Base-by-base conservation (phyloP, 805 yeast species). In the Nakazawaea ishiwadae region DNA sequence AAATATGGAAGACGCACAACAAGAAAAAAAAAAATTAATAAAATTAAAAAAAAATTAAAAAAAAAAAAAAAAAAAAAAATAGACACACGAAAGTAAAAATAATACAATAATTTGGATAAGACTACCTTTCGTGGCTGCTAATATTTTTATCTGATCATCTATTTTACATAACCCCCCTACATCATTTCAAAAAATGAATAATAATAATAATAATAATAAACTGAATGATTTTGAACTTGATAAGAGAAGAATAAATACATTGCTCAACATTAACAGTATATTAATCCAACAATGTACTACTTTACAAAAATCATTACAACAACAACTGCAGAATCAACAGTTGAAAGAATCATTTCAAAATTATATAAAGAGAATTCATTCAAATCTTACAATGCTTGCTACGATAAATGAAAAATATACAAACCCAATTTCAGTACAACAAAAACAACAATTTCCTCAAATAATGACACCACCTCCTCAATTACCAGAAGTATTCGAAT, bases 401-500 rank as follows among this genome's bases (percentile, higher is more conserved):
- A 58, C 66, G 4, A 60, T 63, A 18, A 63, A 62, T 39, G 68
- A 64, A 27, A 55, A 56, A 30, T 63, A 62, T 35, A 49, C 65
- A 10, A 38, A 40, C 18, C 45, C 46, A 24, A 47, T 57, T 21
- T 57, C 54, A 28, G 47, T 40, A 11, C 51, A 54, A 5, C 56
- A 54, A 36, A 58, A 56, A 35, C 56, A 53, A 42, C 39, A 29
- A 12, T 68, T 68, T 42, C 83, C 83, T 2, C 66, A 70, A 23
- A 71, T 76, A 31, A 65, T 75, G 44, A 60, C 73, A 1, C 71
- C 83, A 4, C 81, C 81, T 6, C 68, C 68, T 3, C 80, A 74
- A 34, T 63, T 75, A 60, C 79, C 80, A 0, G 81, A 75, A 48
- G 59, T 77, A 32, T 59, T 60, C 38, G 70, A 65, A 29, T 63